Base-by-base conservation (phyloP, 768 basidiomycete genomes). In the Suillus fuscotomentosus region DNA sequence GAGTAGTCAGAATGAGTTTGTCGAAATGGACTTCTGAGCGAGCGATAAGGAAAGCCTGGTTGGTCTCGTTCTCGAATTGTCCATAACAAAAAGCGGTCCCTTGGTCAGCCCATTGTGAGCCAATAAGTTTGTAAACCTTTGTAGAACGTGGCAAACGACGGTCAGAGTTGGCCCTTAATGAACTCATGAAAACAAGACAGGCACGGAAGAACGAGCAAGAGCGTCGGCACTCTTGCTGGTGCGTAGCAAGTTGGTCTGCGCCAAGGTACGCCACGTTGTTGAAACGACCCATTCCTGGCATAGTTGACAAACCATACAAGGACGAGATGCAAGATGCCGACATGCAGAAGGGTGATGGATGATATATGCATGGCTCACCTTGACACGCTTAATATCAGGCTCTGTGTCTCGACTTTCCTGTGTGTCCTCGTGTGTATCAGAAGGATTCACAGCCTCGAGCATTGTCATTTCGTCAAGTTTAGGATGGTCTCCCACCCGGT, bases 51-150 rank as follows among this genome's bases (percentile, higher is more conserved):
- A 88, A 83, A 6, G 90, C 95, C 73, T 90, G 91, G 70, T 87
- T 88, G 57, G 84, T 84, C 59, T 90, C 87, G 69, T 90, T 86
- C 69, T 88, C 86, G 68, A 91, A 91, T 73, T 95, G 89, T 53
- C 95, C 95, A 71, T 92, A 92, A 76, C 96, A 97, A 74, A 95
- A 93, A 1, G 97, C 97, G 20, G 97, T 99, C 55, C 97, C 97
- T 74, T 95, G 89, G 82, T 99, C 97, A 62, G 89, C 84, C 97
- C 97, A 99, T 63, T 89, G 87, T 68, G 91, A 85, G 64, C 91
- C 94, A 61, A 94, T 86, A 65, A 99, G 89, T 77, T 96, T 91
- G 78, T 99, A 99, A 34, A 99, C 97, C 91, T 99, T 71, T 69
- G 67, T 72, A 64, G 66, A 71, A 59, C 65, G 63, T 61, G 65